Evolutionary conservation across 2,329 filamentous ascomycete species (phyloP).

Genomic region (Penicillium palitans): DNA sequence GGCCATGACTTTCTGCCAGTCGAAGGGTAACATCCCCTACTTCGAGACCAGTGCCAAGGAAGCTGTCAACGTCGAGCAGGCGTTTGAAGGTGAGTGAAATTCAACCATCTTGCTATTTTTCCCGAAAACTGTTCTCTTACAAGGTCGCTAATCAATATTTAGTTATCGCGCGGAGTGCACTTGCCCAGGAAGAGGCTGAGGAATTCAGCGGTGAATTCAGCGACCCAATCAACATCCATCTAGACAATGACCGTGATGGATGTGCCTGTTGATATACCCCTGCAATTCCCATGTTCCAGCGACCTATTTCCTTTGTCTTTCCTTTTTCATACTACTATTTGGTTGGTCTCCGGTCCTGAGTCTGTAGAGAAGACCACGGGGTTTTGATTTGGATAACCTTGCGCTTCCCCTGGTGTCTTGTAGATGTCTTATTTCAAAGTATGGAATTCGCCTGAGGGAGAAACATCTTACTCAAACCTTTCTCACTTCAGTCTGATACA

Average conservation of each 20-base stretch:
- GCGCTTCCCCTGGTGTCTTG: constrained; percentile 9
- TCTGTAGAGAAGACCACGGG: constrained; percentile 19
- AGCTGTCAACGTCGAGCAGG: constrained; percentile 94
- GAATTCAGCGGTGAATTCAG: constrained; percentile 97
- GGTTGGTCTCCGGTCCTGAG: constrained; percentile 13
- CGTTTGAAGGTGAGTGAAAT: constrained; percentile 64
- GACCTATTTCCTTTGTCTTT: constrained; percentile 23
- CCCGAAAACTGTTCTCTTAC: background rate
- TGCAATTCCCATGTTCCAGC: constrained; percentile 28
- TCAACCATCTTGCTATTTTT: background rate
- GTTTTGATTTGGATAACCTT: constrained; percentile 8
- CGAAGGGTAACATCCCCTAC: constrained; percentile 95
- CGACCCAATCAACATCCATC: constrained; percentile 96
- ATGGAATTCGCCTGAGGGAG: background rate
- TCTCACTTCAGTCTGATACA: background rate
- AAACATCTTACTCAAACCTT: background rate
- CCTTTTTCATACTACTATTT: constrained; percentile 13
- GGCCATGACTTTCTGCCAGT: constrained; percentile 96
- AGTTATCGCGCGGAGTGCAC: constrained; percentile 95
- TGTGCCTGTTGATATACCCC: constrained; percentile 73
- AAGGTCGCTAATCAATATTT: constrained; percentile 7
- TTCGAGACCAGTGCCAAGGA: constrained; percentile 99
- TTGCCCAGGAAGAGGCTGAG: constrained; percentile 95
- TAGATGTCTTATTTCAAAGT: constrained; percentile 14
- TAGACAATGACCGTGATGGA: constrained; percentile 88